These are phyloP conservation scores for Salix brachista DNA, from an alignment of 345 rosid genomes.

Conservation along the genomic window DNA sequence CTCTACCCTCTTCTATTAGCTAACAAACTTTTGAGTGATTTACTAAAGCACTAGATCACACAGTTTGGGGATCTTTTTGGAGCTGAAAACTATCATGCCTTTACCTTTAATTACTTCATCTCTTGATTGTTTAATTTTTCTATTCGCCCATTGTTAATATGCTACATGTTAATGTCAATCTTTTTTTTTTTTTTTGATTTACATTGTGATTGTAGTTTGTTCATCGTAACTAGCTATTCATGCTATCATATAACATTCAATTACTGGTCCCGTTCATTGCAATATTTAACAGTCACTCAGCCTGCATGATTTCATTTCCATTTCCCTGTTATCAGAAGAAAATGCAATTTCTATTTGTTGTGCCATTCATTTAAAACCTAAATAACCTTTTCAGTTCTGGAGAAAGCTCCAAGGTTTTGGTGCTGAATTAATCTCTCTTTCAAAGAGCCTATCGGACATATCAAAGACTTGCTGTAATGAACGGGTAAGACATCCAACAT, in stretches of 20 bases:
- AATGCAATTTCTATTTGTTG: not conserved
- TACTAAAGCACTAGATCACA: not conserved
- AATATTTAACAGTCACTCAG: not conserved
- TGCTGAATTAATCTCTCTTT: conserved; percentile 59
- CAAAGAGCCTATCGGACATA: conserved; percentile 59
- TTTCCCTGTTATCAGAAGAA: not conserved
- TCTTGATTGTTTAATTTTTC: not conserved
- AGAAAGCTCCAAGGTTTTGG: conserved; percentile 59
- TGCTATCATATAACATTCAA: not conserved
- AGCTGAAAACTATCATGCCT: not conserved
- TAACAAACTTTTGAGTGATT: not conserved
- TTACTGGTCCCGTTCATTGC: not conserved
- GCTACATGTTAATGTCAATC: not conserved
- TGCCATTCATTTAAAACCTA: not conserved
- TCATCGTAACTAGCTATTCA: not conserved
- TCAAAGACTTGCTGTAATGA: conserved; percentile 45
- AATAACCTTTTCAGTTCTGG: conserved; percentile 12
- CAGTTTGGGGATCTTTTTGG: not conserved
- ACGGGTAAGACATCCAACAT: conserved; percentile 44
- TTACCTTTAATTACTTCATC: not conserved
- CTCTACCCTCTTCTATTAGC: not conserved
- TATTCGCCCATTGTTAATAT: not conserved
- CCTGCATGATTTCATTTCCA: not conserved
- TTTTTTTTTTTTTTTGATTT: not conserved
- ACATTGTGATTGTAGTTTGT: not conserved